Conservation (phyloP, 306 rosid genomes). For the Castanea crenata region DNA sequence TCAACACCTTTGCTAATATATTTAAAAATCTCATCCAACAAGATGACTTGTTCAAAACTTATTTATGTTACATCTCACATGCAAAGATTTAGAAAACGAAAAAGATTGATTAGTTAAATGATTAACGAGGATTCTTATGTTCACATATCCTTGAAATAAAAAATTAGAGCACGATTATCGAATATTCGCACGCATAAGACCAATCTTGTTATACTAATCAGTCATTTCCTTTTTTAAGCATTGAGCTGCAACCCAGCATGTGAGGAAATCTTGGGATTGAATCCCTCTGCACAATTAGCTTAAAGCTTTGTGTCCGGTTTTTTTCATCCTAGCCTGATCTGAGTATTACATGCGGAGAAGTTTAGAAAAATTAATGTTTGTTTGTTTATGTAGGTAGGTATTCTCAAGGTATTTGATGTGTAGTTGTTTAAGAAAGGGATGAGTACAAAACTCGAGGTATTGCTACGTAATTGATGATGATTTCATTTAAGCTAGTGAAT, state of each 20-base stretch:
- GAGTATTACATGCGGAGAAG: not conserved
- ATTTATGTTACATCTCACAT: constrained; percentile 27
- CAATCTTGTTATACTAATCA: constrained; percentile 12
- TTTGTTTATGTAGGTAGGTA: not conserved
- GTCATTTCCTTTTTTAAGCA: constrained; percentile 22
- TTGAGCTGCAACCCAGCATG: constrained; percentile 42
- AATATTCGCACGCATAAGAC: constrained; percentile 67
- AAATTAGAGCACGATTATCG: constrained; percentile 37
- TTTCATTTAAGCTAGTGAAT: no score
- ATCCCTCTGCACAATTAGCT: constrained; percentile 10
- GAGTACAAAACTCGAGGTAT: no score
- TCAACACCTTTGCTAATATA: constrained; percentile 14
- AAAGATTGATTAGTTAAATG: constrained; percentile 40
- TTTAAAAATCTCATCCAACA: constrained; percentile 13
- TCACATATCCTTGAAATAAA: constrained; percentile 21
- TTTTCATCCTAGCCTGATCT: not conserved
- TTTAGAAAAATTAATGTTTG: not conserved
- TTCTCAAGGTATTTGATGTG: not conserved
- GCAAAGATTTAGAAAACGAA: constrained; percentile 23
- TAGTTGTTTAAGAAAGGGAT: not conserved
- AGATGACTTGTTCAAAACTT: constrained; percentile 25
- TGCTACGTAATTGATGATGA: no score
- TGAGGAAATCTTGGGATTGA: constrained; percentile 51
- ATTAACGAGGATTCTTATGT: constrained; percentile 30
- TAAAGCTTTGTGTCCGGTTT: not conserved